Percentiles rank a stretch among this genome's conserved stretches.
These are phyloP conservation scores for Centrapalus pauciflorus DNA, from an alignment of 129 eudicot genomes.

Conservation along the genomic window DNA sequence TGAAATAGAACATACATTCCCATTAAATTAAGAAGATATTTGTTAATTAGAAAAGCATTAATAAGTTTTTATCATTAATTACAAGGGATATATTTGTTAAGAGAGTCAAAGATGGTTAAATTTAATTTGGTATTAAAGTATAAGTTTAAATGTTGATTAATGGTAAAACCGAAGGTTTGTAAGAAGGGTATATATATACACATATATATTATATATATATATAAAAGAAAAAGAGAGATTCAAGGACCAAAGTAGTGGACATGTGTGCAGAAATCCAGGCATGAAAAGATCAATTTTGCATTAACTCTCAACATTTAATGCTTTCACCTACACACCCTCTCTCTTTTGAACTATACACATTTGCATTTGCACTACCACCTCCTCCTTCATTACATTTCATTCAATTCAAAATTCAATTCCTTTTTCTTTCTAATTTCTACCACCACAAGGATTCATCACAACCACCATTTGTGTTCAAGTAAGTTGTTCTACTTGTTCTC, in stretches of 20 bases:
- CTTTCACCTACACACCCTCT: conserved; percentile 65
- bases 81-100: background rate
- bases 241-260: conserved; percentile 35
- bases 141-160: conserved; percentile 4
- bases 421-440: too few relatives aligned
- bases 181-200: background rate
- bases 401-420: conserved; percentile 30
- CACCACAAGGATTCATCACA: conserved; percentile 13
- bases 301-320: conserved; percentile 64
- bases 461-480: background rate
- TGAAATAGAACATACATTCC: too few relatives aligned
- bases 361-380: conserved; percentile 17
- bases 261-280: conserved; percentile 65
- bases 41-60: background rate
- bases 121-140: background rate
- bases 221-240: conserved; percentile 14
- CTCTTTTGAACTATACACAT: conserved; percentile 23
- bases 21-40: too few relatives aligned
- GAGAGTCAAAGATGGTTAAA: conserved; percentile 14
- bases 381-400: too few relatives aligned
- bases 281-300: conserved; percentile 69
- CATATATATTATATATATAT: too few relatives aligned
- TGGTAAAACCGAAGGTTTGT: background rate
- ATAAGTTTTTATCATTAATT: background rate
- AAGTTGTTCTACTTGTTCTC: conserved; percentile 27